Percentiles rank a stretch among this genome's conserved stretches.
Conservation (phyloP, 495 filamentous ascomycete genomes). For the Extremus antarcticus region DNA sequence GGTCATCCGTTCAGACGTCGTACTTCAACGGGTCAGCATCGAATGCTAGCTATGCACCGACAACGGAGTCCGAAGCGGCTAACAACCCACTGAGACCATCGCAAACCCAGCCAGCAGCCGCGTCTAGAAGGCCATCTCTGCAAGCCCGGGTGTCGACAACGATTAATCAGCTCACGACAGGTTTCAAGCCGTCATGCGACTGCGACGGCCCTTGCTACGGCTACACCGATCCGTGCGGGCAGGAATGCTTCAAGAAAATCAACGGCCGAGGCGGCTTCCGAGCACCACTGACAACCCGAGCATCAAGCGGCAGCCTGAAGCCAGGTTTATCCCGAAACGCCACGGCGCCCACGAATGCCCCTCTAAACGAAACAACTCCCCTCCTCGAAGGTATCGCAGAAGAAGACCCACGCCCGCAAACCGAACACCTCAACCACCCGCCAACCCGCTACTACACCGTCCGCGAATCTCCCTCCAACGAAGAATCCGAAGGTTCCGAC, state of each 20-base stretch:
- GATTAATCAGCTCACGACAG: conserved; percentile 54
- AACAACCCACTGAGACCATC: background rate
- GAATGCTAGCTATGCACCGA: background rate
- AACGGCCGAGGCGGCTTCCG: conserved; percentile 13
- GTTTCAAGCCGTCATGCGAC: conserved; percentile 59
- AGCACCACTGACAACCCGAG: conserved; percentile 1
- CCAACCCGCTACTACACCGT: background rate
- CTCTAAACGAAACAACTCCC: conserved; percentile 21
- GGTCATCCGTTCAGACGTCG: background rate
- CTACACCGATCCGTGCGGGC: conserved; percentile 73
- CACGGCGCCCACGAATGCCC: conserved; percentile 4
- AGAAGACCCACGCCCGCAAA: conserved; percentile 1
- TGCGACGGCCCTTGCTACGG: conserved; percentile 69
- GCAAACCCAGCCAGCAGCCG: conserved; percentile 21
- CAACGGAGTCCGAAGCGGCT: background rate
- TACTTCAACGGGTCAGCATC: conserved; percentile 2
- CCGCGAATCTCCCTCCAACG: background rate
- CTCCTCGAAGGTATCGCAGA: conserved; percentile 26
- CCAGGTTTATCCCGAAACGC: conserved; percentile 5
- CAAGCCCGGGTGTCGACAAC: conserved; percentile 35
- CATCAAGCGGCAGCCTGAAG: conserved; percentile 1
- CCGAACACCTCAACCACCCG: background rate
- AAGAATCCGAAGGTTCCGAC: conserved; percentile 2
- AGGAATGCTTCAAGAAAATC: conserved; percentile 57
- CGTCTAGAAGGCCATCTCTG: conserved; percentile 37